Evolutionary conservation across 2,329 filamentous ascomycete species (phyloP), one percentile per base, ranked within the genome.

Genomic region (Cordyceps javanica): DNA sequence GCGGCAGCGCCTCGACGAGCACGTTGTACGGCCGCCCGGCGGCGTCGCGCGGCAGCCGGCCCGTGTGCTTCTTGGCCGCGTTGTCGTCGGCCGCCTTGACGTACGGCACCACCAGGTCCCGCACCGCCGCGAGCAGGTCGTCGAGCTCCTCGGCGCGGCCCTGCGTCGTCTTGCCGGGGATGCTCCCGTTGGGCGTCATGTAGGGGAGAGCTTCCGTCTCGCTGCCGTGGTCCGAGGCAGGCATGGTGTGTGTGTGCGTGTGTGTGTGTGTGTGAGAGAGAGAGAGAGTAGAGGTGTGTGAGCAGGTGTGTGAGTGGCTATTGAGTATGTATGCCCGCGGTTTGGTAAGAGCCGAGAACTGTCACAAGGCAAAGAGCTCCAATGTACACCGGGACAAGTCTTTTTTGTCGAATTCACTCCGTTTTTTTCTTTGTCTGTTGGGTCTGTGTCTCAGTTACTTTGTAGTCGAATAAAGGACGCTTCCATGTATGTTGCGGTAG

Each of bases 21-120:
- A 81, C 78, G 49, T 85, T 86, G 51, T 75, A 72, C 8, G 72
- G 66, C 3, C 66, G 67, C 7, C 72, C 65, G n/a, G 79, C 74
- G 62, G 72, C 64, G 19, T 45, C 56, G 25, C 30, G 42, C 23
- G 49, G 56, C 41, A 53, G 49, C 10, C 81, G 76, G 26, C 84
- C 85, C 0, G 78, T 73, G 25, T 66, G 64, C 63, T 80, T 85
- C 45, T 73, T 76, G 8, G 72, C 68, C 2, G 78, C 75, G n/a
- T 85, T 81, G 58, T 86, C 78, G 70, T 92, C 88, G 38, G 88
- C 86, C 14, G 79, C 75, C 60, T 76, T 79, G 64, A 93, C 84
- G 70, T 88, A 91, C 0, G 86, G 85, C 21, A 91, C 74, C 57
- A 92, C 81, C 54, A 90, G 77, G 9, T 77, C 74, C 70, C 87